phyloP scores from a whole-genome alignment of 2,329 filamentous ascomycete genomes.

The Chrysoporthe puriensis region DNA sequence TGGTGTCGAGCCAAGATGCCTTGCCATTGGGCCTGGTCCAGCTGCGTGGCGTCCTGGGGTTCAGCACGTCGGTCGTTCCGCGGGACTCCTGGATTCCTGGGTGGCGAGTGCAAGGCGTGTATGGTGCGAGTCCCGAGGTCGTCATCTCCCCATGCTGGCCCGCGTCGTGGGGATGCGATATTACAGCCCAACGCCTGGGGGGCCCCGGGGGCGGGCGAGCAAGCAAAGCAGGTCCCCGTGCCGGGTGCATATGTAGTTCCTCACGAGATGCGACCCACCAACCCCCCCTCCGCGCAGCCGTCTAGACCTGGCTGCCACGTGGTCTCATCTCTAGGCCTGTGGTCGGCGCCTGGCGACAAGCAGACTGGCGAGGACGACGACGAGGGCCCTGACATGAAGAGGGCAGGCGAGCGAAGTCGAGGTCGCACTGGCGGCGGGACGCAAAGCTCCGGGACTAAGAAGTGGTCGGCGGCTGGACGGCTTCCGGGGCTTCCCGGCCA shows the following conservation, averaged over 20 bases:
- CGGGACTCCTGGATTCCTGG: neutral
- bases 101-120: neutral
- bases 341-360: neutral
- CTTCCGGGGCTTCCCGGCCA: too few relatives aligned
- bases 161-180: neutral
- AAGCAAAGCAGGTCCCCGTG: neutral
- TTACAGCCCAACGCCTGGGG: neutral
- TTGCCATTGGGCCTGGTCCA: conserved; percentile 1
- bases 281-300: neutral
- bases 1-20: conserved; percentile 1
- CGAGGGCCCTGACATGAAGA: too few relatives aligned
- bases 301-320: conserved; percentile 12
- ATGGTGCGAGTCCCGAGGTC: neutral
- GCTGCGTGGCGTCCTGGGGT: conserved; percentile 1
- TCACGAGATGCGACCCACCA: neutral
- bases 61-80: conserved; percentile 5
- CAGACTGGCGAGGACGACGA: neutral
- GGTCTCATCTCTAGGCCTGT: neutral
- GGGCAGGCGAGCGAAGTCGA: too few relatives aligned
- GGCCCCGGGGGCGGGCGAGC: too few relatives aligned
- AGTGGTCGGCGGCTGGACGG: neutral
- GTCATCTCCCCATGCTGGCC: neutral
- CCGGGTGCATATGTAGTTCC: neutral
- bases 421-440: neutral
- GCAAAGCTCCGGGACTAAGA: neutral